These are phyloP conservation scores for Knoxia roxburghii DNA, from an alignment of 257 asterid species.

Conservation along the genomic window DNA sequence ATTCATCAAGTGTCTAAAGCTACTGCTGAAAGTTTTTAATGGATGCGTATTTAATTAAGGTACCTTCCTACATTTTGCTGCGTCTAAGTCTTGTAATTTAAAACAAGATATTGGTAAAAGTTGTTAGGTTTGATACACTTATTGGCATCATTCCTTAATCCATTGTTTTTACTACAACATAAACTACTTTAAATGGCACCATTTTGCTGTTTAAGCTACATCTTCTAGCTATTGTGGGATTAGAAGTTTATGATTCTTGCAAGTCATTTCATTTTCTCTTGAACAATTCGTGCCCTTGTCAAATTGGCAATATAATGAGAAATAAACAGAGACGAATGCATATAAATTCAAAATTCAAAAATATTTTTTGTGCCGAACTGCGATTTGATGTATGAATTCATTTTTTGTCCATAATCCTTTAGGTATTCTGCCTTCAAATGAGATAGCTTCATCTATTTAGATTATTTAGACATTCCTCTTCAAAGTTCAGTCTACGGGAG, in stretches of 20 bases:
- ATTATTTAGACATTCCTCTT: background rate
- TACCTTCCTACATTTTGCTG: conserved; percentile 11
- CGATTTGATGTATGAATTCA: background rate
- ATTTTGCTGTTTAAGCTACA: background rate
- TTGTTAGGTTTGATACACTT: background rate
- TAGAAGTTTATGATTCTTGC: background rate
- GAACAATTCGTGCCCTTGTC: background rate
- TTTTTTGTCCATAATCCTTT: background rate
- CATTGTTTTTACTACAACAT: background rate
- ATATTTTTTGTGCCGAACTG: background rate
- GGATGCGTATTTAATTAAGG: conserved; percentile 5
- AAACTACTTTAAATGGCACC: background rate
- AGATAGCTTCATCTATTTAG: background rate
- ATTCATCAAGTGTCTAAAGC: background rate
- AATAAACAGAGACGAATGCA: background rate
- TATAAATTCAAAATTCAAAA: background rate
- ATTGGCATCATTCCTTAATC: background rate
- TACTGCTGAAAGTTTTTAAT: background rate
- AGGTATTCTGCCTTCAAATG: background rate
- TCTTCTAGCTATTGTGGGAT: background rate
- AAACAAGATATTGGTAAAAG: background rate
- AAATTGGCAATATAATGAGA: background rate
- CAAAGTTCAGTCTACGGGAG: background rate
- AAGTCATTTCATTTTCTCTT: background rate
- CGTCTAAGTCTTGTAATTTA: background rate